Base-by-base conservation (phyloP, 2,329 filamentous ascomycete species). In the Amesomyces nigricolor region DNA sequence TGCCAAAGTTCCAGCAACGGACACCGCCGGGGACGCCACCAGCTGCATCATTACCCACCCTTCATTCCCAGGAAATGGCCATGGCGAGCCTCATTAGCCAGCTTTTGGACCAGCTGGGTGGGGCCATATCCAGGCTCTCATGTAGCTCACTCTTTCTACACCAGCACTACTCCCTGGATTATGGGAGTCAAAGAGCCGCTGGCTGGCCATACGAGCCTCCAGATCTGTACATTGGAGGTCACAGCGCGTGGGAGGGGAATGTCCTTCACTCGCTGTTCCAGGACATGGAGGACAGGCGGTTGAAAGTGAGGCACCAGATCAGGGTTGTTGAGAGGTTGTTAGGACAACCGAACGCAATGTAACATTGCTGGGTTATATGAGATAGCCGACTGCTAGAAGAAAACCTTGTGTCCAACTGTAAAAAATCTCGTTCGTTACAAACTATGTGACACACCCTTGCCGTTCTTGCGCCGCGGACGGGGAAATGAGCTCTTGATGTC, bases 51-150 rank as follows among this genome's bases (percentile, higher is more conserved):
- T 50, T 52, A 32, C 30, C 45, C 29, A 26, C 40, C 6, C 35
- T 47, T 9, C 39, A 45, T 4, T 37, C 43, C 22, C 58, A 61
- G 39, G 47, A 56, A 3, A 32, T 43, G 7, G 53, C 35, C 40
- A 56, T 53, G 42, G 37, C 35, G 3, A 60, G 57, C 29, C 40
- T 56, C 9, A 57, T 62, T 2, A 46, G 47, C 29, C 56, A 59
- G 16, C 22, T 61, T 4, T 16, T 61, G 7, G 43, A 30, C 7
- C 50, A 58, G 30, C 43, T 62, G 5, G 50, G 53, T 17, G 44
- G 54, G 10, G 51, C 46, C 6, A 5, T 61, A 5, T 19, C 22
- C 3, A 45, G 51, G 3, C 44, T 59, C 2, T 38, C 49, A 3
- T 11, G 2, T 2, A 16, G 14, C 17, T n/a, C 13, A 1, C 9